Evolutionary conservation across 2,329 filamentous ascomycete genomes (phyloP).

Genomic region (Aspergillus jensenii): DNA sequence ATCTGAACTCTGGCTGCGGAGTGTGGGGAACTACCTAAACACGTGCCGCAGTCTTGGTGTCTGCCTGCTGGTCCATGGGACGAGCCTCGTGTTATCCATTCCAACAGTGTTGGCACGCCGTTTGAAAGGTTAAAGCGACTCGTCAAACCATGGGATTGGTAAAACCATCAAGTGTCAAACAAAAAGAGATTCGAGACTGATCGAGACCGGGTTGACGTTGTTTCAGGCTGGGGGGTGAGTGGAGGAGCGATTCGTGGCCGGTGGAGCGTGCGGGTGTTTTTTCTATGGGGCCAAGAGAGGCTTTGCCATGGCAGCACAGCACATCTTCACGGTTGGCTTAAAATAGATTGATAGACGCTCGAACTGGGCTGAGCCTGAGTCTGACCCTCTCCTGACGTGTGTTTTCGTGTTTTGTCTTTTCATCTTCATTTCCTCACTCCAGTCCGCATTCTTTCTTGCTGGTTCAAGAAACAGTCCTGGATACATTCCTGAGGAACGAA

Average conservation of each 20-base stretch:
- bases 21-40: not conserved
- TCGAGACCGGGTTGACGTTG: not conserved
- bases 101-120: too few species aligned
- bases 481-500: not conserved
- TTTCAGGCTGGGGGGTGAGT: not conserved
- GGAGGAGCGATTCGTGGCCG: conserved; percentile 1
- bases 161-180: not conserved
- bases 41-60: not conserved
- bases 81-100: not conserved
- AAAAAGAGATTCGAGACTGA: not conserved
- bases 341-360: conserved; percentile 4
- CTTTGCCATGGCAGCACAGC: conserved; percentile 7
- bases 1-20: not conserved
- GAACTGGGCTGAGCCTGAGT: not conserved
- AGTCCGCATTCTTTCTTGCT: not conserved
- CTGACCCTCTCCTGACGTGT: not conserved
- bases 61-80: not conserved
- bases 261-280: not conserved
- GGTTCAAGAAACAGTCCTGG: conserved; percentile 1
- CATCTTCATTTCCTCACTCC: not conserved
- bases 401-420: not conserved
- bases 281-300: conserved; percentile 3
- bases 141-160: too few species aligned
- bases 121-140: too few species aligned
- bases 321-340: not conserved